Evolutionary conservation across 2,329 filamentous ascomycete species (phyloP), one percentile per base, ranked within the genome.

Genomic region (Chaetomiaceae sp.): DNA sequence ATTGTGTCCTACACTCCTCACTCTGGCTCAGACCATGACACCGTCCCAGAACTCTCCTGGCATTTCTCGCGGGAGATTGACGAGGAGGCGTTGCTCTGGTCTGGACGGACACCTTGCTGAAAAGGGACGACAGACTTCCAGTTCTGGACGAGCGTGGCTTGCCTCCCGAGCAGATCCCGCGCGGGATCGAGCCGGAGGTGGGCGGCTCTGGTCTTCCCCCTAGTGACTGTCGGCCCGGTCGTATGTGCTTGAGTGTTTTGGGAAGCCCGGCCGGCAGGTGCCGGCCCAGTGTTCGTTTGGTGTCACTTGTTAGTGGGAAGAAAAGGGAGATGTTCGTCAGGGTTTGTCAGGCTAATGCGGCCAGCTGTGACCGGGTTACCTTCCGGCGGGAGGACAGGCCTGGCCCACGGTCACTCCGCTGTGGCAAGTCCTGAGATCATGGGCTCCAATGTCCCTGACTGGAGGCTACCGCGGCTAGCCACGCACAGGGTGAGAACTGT

Each of bases 41-140:
- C 33, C 25, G 27, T 45, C 20, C 23, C 23, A 25, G 44, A n/a
- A n/a, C n/a, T 38, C 19, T 43, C 22, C 40, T 29, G 39, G 50
- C 54, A 56, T 40, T 42, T 56, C 38, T 56, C 27, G 15, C 33
- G 23, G 27, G 44, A 47, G 23, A 54, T 51, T 55, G 43, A 9
- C n/a, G n/a, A 43, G 22, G 31, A 20, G 22, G 25, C 25, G 3
- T 23, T 39, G 39, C n/a, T 22, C 20, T 49, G 45, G 45, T 38
- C 36, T 46, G 46, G 19, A 31, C 48, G 48, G 54, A 17, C 31
- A 34, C 45, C 23, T 31, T 56, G 33, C 54, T 56, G 4, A 20
- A 56, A 46, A 40, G 6, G 49, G 50, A 56, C 54, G 43, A 22
- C 19, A 44, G 11, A 31, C 22, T 42, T 23, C 50, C 54, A 15